Evolutionary conservation across 1,284 basidiomycete species (phyloP), one percentile per base, ranked within the genome.

Genomic region (Sphagnurus paluster): DNA sequence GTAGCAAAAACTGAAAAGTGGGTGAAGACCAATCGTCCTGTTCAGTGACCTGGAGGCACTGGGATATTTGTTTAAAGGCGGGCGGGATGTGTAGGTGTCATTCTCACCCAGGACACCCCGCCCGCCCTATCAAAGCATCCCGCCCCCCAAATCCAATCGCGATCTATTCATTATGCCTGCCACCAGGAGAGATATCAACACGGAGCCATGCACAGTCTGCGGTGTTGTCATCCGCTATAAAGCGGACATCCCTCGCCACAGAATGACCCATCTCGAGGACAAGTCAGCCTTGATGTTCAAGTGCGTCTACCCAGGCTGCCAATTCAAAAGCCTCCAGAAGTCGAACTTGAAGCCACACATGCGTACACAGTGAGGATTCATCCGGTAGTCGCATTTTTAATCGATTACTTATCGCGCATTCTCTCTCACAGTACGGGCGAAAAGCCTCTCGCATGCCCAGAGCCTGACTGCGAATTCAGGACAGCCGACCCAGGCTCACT

Each of bases 311-410:
- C 0, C 23, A 1, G 56, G 50, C 1, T 71, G 68, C 24, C 3
- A 14, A 0, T 64, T 0, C 69, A 69, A 8, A 46, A 39, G 5
- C 60, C n/a, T n/a, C n/a, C n/a, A n/a, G n/a, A n/a, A n/a, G n/a
- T n/a, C 58, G 0, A 70, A 69, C 14, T n/a, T 71, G 0, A 16
- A n/a, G 0, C 61, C 54, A 0, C 69, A 69, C 32, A n/a, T 55
- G 0, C 49, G 46, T 8, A 56, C 42, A 0, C 67, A 71, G 60
- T 60, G 42, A 37, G 58, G 47, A 33, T 17, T 16, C 16, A 3
- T 6, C 11, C 14, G 10, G 11, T 26, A 26, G 6, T 17, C 4
- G 8, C 11, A 21, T 29, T 17, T 11, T 21, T 10, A 32, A 10
- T 4, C 16, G 20, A 9, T 11, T 20, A 28, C 25, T 44, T 4